Evolutionary conservation across 192 early-diverging fungal species (phyloP).

Genomic region (Fimicolochytrium jonesii): DNA sequence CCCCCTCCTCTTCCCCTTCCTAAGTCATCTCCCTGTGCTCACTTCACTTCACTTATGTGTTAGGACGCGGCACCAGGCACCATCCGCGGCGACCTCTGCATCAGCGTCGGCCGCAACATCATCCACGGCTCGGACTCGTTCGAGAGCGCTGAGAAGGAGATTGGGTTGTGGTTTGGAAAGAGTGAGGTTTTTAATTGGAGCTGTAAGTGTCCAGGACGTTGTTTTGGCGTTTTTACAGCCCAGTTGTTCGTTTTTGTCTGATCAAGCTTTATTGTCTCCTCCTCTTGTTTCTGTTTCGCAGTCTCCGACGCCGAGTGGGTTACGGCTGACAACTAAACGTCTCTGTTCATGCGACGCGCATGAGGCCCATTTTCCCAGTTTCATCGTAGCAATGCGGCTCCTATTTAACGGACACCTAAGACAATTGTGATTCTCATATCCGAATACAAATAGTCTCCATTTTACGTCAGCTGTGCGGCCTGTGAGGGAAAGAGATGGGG

Average conservation of each 20-base stretch:
- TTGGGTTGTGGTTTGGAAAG: conserved; percentile 35
- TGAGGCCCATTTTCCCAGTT: no score
- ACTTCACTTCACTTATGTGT: no score
- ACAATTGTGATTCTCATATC: no score
- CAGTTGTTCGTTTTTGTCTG: no score
- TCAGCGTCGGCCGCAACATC: conserved; percentile 52
- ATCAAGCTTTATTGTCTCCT: not conserved
- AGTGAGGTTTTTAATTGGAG: conserved; percentile 60
- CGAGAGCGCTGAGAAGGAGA: conserved; percentile 77
- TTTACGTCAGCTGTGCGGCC: conserved; percentile 13
- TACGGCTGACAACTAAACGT: conserved; percentile 59
- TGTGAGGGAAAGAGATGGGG: not conserved
- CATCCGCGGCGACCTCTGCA: conserved; percentile 84
- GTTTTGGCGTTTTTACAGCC: no score
- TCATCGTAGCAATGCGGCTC: no score
- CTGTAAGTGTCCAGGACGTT: conserved; percentile 3
- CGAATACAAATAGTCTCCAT: not conserved
- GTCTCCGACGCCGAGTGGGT: conserved; percentile 66
- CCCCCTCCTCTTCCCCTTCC: no score
- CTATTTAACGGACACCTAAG: no score
- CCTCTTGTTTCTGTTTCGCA: not conserved
- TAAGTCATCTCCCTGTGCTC: no score
- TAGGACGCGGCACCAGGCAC: conserved; percentile 76
- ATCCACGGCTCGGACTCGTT: conserved; percentile 86
- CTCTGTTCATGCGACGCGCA: no score